Base-by-base conservation (phyloP, 306 rosid species). In the Vigna trinervia region DNA sequence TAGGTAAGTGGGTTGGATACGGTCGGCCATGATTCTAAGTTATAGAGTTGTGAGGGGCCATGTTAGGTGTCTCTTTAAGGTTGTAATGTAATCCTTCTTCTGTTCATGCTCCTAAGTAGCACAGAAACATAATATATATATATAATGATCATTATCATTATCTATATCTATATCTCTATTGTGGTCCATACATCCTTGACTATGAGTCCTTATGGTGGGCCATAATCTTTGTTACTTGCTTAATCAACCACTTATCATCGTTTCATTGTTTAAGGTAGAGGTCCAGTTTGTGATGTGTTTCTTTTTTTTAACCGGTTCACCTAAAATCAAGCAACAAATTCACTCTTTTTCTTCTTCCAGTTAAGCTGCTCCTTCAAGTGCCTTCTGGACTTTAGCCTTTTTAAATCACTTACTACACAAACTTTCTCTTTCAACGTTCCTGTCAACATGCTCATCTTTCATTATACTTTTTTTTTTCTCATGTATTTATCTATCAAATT, bases 231-330 rank as follows among this genome's bases (percentile, higher is more conserved):
- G 14, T 74, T 81, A 68, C 65, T 67, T 73, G 54, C 81, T 78
- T 52, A 63, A 69, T 74, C 84, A 74, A 78, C 53, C 53, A 68
- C 57, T 75, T 71, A 82, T 85, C 78, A 70, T 74, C 76, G 50
- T 85, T 85, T 81, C 83, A 78, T 85, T 78, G 51, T 84, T 71
- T 78, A 78, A 85, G 81, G 81, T 82, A 85, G 78, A 85, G 28
- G 59, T 57, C 73, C 63, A 70, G 54, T 69, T 71, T 64, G 67
- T 58, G 1, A 60, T 82, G 71, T 34, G 43, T 73, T 71, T 71
- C 22, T 30, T 64, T 43, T 71, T 83, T 74, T 69, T 17, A 30
- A 62, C 51, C 38, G 77, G 82, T 82, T 85, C 76, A 67, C 77
- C 75, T 66, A 3, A 50, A 85, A 79, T 26, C 5, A 63, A 54